Base-by-base conservation (phyloP, 805 yeast species). In the Candida succiphila region DNA sequence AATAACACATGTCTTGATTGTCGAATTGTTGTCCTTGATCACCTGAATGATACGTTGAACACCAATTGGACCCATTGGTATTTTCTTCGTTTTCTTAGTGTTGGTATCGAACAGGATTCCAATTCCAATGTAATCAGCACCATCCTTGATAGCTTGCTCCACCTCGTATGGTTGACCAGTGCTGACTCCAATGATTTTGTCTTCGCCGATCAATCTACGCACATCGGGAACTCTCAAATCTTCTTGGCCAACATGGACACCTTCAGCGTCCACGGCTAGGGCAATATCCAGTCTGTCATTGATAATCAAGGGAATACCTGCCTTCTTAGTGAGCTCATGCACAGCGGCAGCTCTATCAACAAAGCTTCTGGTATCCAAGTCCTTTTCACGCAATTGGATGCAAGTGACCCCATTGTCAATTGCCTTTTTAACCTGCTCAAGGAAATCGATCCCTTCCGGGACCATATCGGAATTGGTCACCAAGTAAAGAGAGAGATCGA, bases 211-310 rank as follows among this genome's bases (percentile, higher is more conserved):
- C 22, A 85, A 48, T 44, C 61, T 48, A 25, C 96, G 57, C 1
- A 74, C 92, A 25, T 66, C 44, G 1, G 46, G 46, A 2, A 74
- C 74, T 9, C 70, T 68, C 84, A 87, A 83, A 50, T 87, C 96
- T 34, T 78, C 87, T 53, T 87, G 96, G 1, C 96, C 96, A 16
- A 87, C 84, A 59, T 87, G 96, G 7, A 88, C 79, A 24, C 95
- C 95, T 41, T 85, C 95, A 2, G 94, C 94, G 44, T 72, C 92
- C 36, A 85, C 66, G 0, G 96, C 96, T 29, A 88, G 58, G 0
- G 95, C 96, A 10, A 88, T 85, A 49, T 87, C 96, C 3, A 85
- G 69, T 33, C 96, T 61, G 48, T 87, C 96, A 44, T 87, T 85
- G 48, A 87, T 86, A 23, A 87, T 72, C 42, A 87, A 61, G 0